Percentiles rank a stretch among this genome's conserved stretches.
Evolutionary conservation across 306 rosid genomes (phyloP).

Genomic region (Dalbergia cochinchinensis): DNA sequence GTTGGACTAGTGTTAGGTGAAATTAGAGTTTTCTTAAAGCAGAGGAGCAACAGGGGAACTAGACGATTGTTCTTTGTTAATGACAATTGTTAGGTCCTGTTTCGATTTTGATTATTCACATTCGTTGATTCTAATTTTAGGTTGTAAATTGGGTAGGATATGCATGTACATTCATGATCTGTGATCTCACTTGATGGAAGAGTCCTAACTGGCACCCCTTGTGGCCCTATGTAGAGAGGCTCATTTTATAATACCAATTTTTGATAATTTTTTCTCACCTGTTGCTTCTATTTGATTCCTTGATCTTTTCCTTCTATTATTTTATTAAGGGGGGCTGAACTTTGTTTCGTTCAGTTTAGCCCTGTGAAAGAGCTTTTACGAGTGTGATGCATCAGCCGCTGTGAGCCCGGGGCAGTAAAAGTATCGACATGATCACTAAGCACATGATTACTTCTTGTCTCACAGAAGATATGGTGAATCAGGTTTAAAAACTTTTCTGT

Average conservation of each 20-base stretch:
- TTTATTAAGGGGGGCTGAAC: background rate
- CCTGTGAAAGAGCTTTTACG: background rate
- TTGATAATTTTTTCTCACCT: background rate
- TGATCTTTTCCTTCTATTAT: background rate
- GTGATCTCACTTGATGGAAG: slow-evolving; percentile 35
- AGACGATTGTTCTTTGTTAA: slow-evolving; percentile 4
- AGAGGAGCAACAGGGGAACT: slow-evolving; percentile 10
- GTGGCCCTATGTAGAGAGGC: slow-evolving; percentile 47
- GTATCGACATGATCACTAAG: slow-evolving; percentile 35
- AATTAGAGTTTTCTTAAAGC: slow-evolving; percentile 6
- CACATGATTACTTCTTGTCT: slow-evolving; percentile 30
- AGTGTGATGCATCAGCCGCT: background rate
- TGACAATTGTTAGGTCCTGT: slow-evolving; percentile 30
- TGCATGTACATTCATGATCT: slow-evolving; percentile 10
- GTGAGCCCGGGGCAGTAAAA: slow-evolving; percentile 1
- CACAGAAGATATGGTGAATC: background rate
- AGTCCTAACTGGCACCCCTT: slow-evolving; percentile 43
- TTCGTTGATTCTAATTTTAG: slow-evolving; percentile 28
- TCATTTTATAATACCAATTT: slow-evolving; percentile 20
- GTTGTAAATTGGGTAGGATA: slow-evolving; percentile 44
- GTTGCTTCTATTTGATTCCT: background rate
- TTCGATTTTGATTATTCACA: slow-evolving; percentile 40
- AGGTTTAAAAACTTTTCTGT: slow-evolving; percentile 22
- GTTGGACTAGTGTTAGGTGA: slow-evolving; percentile 72
- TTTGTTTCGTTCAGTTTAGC: background rate